phyloP scores from a whole-genome alignment of 441 rosid species.

The Macaranga tanarius region DNA sequence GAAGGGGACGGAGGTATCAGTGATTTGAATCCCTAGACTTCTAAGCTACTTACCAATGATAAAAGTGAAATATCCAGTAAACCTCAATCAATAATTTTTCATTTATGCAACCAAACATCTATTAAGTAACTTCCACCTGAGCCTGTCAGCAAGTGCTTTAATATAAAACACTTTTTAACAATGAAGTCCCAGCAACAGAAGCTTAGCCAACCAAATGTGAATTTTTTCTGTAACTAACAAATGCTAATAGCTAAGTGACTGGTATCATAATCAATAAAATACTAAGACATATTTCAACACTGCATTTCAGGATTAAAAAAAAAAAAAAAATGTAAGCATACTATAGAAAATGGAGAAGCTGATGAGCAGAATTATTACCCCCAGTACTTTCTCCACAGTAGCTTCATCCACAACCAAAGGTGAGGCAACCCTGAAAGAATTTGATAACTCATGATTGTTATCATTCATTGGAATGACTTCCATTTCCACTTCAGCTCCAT shows the following conservation, averaged over 20 bases:
- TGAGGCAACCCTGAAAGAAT: conserved; percentile 63
- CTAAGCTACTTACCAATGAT: neutral
- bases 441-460: conserved; percentile 71
- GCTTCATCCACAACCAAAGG: conserved; percentile 82
- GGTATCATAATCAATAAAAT: neutral
- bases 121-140: neutral
- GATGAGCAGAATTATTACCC: conserved; percentile 48
- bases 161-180: neutral
- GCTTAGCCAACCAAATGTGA: neutral
- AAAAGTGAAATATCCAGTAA: neutral
- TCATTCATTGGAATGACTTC: conserved; percentile 92
- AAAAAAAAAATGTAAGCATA: neutral
- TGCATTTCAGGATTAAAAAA: neutral
- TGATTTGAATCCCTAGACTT: neutral
- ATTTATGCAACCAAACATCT: neutral
- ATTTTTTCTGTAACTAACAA: neutral
- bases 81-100: neutral
- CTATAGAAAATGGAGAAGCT: conserved; percentile 3
- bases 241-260: conserved; percentile 4
- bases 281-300: conserved; percentile 3
- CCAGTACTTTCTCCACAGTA: conserved; percentile 88
- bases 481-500: conserved; percentile 97
- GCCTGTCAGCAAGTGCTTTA: conserved; percentile 2
- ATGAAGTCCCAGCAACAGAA: conserved; percentile 2
- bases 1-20: neutral